These are phyloP conservation scores for Sisymbrium altissimum DNA, from an alignment of 345 rosid species.

Conservation along the genomic window DNA sequence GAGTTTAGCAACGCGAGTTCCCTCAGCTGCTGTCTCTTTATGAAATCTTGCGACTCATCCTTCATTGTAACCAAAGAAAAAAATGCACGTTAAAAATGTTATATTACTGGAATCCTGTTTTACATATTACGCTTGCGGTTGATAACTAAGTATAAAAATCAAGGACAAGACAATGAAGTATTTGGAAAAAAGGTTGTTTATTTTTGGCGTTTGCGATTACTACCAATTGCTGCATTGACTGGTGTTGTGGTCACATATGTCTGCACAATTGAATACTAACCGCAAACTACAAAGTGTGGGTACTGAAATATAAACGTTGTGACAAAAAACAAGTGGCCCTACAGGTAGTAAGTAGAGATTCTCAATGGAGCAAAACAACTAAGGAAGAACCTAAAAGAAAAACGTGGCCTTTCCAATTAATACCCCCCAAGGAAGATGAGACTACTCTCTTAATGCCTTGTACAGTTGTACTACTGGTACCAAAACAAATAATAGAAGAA, in stretches of 20 bases:
- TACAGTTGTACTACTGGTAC: not conserved
- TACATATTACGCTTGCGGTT: not conserved
- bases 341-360: constrained; percentile 21
- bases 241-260: constrained; percentile 30
- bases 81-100: not conserved
- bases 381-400: constrained; percentile 3
- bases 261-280: constrained; percentile 25
- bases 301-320: constrained; percentile 20
- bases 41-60: constrained; percentile 96
- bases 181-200: not conserved
- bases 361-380: constrained; percentile 13
- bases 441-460: not conserved
- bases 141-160: constrained; percentile 2
- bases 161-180: not conserved
- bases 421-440: not conserved
- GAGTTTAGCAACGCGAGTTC: constrained; percentile 94
- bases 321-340: constrained; percentile 23
- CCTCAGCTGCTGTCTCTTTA: constrained; percentile 95
- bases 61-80: constrained; percentile 27
- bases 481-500: not conserved
- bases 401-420: constrained; percentile 18
- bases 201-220: constrained; percentile 22
- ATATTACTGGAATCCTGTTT: not conserved
- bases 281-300: constrained; percentile 24
- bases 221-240: constrained; percentile 17